Evolutionary conservation across 805 yeast species (phyloP).

Genomic region (Starmerella stellata): DNA sequence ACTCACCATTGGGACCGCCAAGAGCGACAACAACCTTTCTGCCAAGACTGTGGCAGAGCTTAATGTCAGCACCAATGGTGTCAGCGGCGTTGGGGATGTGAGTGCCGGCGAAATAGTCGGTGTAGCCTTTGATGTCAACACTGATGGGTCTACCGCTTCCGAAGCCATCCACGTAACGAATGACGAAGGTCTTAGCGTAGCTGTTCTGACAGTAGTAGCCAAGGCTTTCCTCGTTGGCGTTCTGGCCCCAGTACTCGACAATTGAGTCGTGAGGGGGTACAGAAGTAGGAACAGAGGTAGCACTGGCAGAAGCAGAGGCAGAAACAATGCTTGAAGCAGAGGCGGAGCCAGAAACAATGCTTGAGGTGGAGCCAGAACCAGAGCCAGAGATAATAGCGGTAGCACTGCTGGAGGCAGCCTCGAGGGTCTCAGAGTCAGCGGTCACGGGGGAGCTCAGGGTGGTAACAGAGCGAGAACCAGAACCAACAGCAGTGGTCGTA

Average conservation of each 20-base stretch:
- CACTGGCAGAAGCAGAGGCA: neutral
- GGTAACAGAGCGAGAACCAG: neutral
- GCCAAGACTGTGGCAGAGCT: slow-evolving; percentile 60
- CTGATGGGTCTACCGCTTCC: slow-evolving; percentile 26
- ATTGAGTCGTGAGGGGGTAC: neutral
- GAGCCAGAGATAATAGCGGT: neutral
- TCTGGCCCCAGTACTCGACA: slow-evolving; percentile 64
- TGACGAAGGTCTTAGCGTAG: slow-evolving; percentile 40
- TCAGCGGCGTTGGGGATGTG: slow-evolving; percentile 29
- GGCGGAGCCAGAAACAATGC: neutral
- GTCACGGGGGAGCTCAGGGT: too few species aligned
- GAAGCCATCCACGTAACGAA: slow-evolving; percentile 53
- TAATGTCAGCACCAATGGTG: slow-evolving; percentile 43
- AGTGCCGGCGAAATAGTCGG: slow-evolving; percentile 22
- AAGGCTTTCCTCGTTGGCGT: slow-evolving; percentile 35
- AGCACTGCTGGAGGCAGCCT: neutral
- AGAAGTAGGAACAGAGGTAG: neutral
- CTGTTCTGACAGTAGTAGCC: slow-evolving; percentile 47
- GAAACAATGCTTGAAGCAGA: neutral
- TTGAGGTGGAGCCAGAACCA: neutral
- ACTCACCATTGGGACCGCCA: slow-evolving; percentile 50
- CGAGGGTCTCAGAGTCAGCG: neutral
- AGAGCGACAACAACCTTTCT: slow-evolving; percentile 60
- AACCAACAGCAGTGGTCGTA: neutral
- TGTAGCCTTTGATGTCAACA: slow-evolving; percentile 39